These are phyloP conservation scores for Rhynchosporium graminicola DNA, from an alignment of 2,329 filamentous ascomycete species.

Conservation along the genomic window DNA sequence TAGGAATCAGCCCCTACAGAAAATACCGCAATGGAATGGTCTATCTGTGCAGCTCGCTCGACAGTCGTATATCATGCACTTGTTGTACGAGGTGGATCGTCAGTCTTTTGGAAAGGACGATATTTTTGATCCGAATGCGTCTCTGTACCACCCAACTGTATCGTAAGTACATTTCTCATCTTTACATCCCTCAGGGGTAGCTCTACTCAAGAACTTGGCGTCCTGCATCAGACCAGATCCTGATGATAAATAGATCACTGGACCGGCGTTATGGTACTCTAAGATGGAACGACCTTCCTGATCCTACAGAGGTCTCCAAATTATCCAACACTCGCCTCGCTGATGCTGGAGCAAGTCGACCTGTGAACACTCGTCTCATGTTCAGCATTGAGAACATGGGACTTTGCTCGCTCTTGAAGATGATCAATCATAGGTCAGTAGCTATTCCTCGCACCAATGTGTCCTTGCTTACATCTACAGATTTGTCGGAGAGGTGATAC, in stretches of 20 bases:
- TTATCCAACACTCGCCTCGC: conserved; percentile 44
- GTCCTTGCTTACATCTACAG: conserved; percentile 26
- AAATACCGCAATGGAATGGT: conserved; percentile 48
- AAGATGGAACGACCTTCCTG: conserved; percentile 61
- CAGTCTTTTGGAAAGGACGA: conserved; percentile 49
- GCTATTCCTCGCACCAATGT: background rate
- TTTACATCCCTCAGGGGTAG: background rate
- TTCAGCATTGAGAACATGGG: conserved; percentile 41
- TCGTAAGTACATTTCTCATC: background rate
- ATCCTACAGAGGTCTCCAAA: conserved; percentile 44
- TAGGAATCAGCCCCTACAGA: conserved; percentile 27
- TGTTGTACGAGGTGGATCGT: conserved; percentile 54
- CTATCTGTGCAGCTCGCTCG: conserved; percentile 56
- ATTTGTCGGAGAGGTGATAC: conserved; percentile 34
- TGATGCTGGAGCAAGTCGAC: conserved; percentile 47
- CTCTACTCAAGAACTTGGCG: background rate
- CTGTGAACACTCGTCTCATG: conserved; percentile 37
- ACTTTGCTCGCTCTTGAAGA: conserved; percentile 50
- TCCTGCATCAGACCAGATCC: background rate
- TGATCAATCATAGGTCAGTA: conserved; percentile 56
- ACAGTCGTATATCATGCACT: conserved; percentile 58
- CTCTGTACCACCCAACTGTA: background rate
- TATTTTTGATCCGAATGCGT: background rate
- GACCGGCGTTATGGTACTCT: conserved; percentile 51
- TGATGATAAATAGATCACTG: conserved; percentile 39